Evolutionary conservation across 179 eudicot species (phyloP), one percentile per base, ranked within the genome.

Genomic region (Pouteria campechiana): DNA sequence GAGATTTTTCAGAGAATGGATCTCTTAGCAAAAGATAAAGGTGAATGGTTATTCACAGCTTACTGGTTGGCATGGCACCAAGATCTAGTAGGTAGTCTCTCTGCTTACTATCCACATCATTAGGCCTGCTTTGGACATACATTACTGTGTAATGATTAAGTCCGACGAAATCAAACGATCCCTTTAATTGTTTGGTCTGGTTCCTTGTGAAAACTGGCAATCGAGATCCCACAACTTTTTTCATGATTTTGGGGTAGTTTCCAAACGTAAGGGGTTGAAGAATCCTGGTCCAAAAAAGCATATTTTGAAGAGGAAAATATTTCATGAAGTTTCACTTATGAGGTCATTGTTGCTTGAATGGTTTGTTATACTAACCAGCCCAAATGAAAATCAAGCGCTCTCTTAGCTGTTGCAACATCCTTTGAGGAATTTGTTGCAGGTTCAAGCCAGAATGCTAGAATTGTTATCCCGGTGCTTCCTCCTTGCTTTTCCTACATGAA

Each of bases 111-210:
- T n/a, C n/a, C n/a, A n/a, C n/a, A n/a, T n/a, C n/a, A n/a, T n/a
- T n/a, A n/a, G n/a, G n/a, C n/a, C n/a, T 81, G 36, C 82, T 88
- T 55, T 75, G 76, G 13, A 69, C 86, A 66, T 89, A 89, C 38
- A 89, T 40, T 12, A 89, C 50, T 0, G 82, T 75, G 46, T 81
- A 85, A 30, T 85, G 93, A 46, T 85, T 85, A 36, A 81, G 68
- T 21, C 93, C 95, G 21, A 81, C 75, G 55, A 85, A 85, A 51
- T 84, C 95, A 6, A 62, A 25, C 2, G 75, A 64, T 14, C 57
- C 40, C 15, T 57, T 39, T 34, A 81, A 44, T 23, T 44, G 30
- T 41, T 56, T 47, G 37, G 42, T 13, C 34, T 78, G 70, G 6
- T 58, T 25, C 22, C 35, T 27, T 9, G 76, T 54, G 55, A 78